Evolutionary conservation across 805 yeast species (phyloP).

Genomic region (Pichia nanzhaoensis): DNA sequence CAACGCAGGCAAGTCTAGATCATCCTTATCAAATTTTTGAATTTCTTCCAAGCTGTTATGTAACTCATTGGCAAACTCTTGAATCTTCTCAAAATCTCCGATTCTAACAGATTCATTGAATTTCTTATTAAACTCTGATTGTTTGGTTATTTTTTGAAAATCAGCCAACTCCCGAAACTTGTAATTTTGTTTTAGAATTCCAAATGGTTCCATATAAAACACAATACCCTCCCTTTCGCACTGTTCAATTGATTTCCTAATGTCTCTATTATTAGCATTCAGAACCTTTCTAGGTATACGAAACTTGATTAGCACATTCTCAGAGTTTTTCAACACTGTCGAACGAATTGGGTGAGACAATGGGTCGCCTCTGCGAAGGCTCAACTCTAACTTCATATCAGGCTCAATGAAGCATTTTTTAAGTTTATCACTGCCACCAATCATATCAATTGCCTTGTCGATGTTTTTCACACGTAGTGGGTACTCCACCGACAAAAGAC

Average conservation of each 20-base stretch:
- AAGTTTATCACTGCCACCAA: slow-evolving; percentile 53
- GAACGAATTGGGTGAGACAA: slow-evolving; percentile 59
- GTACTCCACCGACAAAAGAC: slow-evolving; percentile 66
- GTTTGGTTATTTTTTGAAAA: slow-evolving; percentile 65
- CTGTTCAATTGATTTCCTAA: slow-evolving; percentile 37
- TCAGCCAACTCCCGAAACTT: slow-evolving; percentile 84
- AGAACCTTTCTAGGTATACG: slow-evolving; percentile 51
- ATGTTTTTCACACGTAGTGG: slow-evolving; percentile 66
- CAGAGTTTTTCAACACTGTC: slow-evolving; percentile 38
- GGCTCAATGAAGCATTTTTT: slow-evolving; percentile 36
- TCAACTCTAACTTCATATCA: slow-evolving; percentile 25
- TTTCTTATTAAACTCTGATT: slow-evolving; percentile 42
- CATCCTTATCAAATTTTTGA: slow-evolving; percentile 21
- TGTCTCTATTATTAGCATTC: slow-evolving; percentile 34
- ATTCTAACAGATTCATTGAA: slow-evolving; percentile 35
- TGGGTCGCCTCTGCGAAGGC: slow-evolving; percentile 30
- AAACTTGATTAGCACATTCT: slow-evolving; percentile 53
- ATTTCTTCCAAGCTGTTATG: slow-evolving; percentile 12
- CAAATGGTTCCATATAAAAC: slow-evolving; percentile 51
- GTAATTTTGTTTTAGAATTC: slow-evolving; percentile 59
- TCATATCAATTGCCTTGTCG: slow-evolving; percentile 56
- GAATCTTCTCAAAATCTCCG: slow-evolving; percentile 38
- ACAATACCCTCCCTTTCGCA: slow-evolving; percentile 29
- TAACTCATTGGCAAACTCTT: slow-evolving; percentile 31
- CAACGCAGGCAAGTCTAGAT: slow-evolving; percentile 74